phyloP scores from a whole-genome alignment of 305 asterid species.

The Andrographis paniculata region DNA sequence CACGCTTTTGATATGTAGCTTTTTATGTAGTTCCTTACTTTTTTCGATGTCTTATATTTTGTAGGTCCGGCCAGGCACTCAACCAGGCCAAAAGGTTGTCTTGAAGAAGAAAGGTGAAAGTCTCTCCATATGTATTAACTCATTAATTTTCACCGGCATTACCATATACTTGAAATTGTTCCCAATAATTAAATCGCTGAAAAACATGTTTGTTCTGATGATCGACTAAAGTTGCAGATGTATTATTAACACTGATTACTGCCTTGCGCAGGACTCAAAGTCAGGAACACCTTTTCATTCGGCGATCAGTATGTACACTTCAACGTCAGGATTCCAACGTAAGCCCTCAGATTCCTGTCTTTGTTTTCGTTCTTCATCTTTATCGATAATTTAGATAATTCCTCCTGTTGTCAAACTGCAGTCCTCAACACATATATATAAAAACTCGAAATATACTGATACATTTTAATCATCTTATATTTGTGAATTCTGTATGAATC shows the following conservation, averaged over 20 bases:
- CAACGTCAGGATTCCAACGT: conserved; percentile 82
- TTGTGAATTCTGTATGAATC: too few relatives aligned
- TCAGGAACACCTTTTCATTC: conserved; percentile 48
- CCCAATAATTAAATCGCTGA: too few relatives aligned
- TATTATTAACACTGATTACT: background rate
- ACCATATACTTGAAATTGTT: too few relatives aligned
- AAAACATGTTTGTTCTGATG: background rate
- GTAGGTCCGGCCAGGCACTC: conserved; percentile 88
- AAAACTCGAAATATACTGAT: conserved; percentile 1
- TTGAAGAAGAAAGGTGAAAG: conserved; percentile 60
- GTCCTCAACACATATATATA: background rate
- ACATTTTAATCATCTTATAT: background rate
- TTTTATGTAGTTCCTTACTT: background rate
- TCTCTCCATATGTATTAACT: conserved; percentile 1
- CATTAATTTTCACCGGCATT: too few relatives aligned
- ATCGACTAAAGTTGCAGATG: background rate
- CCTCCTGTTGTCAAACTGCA: background rate
- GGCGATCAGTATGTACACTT: conserved; percentile 87
- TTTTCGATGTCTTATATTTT: conserved; percentile 16
- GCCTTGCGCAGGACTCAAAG: conserved; percentile 51
- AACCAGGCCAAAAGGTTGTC: conserved; percentile 90
- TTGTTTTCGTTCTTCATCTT: too few relatives aligned
- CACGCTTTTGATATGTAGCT: background rate
- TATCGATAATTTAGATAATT: too few relatives aligned
- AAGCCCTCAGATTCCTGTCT: conserved; percentile 17